phyloP scores from a whole-genome alignment of 768 basidiomycete species.

The Leccinum boreale region DNA sequence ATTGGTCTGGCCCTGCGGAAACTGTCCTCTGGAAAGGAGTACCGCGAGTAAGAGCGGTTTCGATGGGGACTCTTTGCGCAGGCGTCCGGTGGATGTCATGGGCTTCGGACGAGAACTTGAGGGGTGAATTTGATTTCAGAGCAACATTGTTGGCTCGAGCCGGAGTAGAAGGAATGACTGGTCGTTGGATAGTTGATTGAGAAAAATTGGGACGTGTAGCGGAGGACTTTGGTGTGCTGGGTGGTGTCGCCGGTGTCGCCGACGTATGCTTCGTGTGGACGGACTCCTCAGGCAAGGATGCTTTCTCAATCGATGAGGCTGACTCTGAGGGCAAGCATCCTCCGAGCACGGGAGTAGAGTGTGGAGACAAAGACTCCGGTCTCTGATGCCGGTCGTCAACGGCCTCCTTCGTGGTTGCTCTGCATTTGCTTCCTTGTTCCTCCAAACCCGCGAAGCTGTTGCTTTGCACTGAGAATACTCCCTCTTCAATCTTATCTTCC shows the following conservation, averaged over 20 bases:
- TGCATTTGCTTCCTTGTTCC: slow-evolving; percentile 29
- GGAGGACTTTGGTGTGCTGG: slow-evolving; percentile 12
- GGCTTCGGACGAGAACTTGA: slow-evolving; percentile 33
- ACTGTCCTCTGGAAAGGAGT: slow-evolving; percentile 46
- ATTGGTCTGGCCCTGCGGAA: slow-evolving; percentile 22
- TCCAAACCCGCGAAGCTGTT: not conserved
- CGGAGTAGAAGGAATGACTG: slow-evolving; percentile 29
- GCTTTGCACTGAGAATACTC: not conserved
- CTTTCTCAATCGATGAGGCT: slow-evolving; percentile 15
- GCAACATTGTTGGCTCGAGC: slow-evolving; percentile 14
- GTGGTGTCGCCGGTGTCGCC: slow-evolving; percentile 18
- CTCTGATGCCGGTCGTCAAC: slow-evolving; percentile 33
- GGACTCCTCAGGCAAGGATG: slow-evolving; percentile 4
- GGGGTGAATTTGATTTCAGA: slow-evolving; percentile 24
- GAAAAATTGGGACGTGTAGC: slow-evolving; percentile 17
- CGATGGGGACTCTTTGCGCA: slow-evolving; percentile 60
- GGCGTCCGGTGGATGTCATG: slow-evolving; percentile 51
- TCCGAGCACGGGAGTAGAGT: slow-evolving; percentile 44
- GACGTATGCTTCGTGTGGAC: slow-evolving; percentile 11
- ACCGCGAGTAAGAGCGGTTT: slow-evolving; percentile 48
- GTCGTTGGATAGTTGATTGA: slow-evolving; percentile 22
- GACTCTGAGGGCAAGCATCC: slow-evolving; percentile 29
- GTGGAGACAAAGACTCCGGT: slow-evolving; percentile 58
- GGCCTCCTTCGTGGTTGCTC: slow-evolving; percentile 25
- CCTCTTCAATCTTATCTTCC: not conserved